phyloP scores from a whole-genome alignment of 2,329 filamentous ascomycete species.

The Juglanconis oblonga region DNA sequence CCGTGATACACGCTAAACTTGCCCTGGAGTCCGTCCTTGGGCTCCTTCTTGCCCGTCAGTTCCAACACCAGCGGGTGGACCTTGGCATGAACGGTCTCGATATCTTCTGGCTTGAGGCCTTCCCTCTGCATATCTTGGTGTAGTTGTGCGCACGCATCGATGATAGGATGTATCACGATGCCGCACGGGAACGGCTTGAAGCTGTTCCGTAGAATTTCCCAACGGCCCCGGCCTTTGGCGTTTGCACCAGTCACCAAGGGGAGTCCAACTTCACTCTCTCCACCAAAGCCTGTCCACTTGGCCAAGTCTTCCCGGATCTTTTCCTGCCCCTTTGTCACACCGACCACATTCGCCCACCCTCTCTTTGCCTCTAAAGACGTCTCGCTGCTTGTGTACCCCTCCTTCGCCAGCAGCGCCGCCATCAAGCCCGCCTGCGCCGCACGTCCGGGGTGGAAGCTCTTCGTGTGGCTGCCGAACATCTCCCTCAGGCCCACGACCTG shows the following conservation, averaged over 20 bases:
- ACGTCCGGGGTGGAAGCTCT: constrained; percentile 52
- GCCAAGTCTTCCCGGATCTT: constrained; percentile 29
- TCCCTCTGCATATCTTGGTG: constrained; percentile 29
- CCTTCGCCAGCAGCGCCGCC: constrained; percentile 34
- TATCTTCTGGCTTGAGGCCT: constrained; percentile 28
- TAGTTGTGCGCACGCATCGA: constrained; percentile 49
- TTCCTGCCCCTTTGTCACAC: constrained; percentile 35
- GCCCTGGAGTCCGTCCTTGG: constrained; percentile 46
- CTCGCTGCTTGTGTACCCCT: constrained; percentile 47
- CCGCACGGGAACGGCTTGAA: constrained; percentile 58
- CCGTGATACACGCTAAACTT: constrained; percentile 57
- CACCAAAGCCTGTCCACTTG: constrained; percentile 26
- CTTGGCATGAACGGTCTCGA: constrained; percentile 37
- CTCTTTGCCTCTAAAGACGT: constrained; percentile 48
- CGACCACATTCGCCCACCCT: constrained; percentile 52
- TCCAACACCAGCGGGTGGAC: constrained; percentile 52
- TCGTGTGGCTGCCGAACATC: constrained; percentile 54
- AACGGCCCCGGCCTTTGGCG: constrained; percentile 31
- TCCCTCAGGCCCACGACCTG: constrained; percentile 52
- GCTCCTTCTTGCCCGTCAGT: constrained; percentile 47
- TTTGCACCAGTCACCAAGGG: not conserved
- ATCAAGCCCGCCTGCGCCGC: constrained; percentile 51
- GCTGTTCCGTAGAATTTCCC: constrained; percentile 51
- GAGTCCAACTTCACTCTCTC: not conserved
- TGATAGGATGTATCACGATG: constrained; percentile 54